Evolutionary conservation across 257 asterid genomes (phyloP).

Genomic region (Fraxinus americana): DNA sequence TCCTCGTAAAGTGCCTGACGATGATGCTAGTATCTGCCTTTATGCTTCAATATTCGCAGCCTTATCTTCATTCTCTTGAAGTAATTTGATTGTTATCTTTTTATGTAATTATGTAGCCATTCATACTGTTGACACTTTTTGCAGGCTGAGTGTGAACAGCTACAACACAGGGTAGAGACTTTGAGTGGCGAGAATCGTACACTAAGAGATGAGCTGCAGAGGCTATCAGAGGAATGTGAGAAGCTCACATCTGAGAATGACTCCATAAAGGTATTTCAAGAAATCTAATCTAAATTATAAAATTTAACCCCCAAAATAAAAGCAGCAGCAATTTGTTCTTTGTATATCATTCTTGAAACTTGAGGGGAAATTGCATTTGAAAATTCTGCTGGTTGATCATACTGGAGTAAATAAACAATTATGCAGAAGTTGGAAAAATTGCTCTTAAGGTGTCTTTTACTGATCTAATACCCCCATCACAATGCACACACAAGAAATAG

Average conservation of each 20-base stretch:
- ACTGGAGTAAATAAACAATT: not conserved
- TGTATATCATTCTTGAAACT: not conserved
- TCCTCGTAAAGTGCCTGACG: not conserved
- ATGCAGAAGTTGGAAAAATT: not conserved
- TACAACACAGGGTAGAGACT: slow-evolving; percentile 71
- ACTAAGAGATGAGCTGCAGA: slow-evolving; percentile 67
- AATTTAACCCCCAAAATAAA: too few relatives aligned
- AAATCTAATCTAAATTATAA: not conserved
- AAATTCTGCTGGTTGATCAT: not conserved
- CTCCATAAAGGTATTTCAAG: slow-evolving; percentile 55
- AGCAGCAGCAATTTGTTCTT: too few relatives aligned
- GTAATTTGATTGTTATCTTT: not conserved
- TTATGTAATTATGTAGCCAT: not conserved
- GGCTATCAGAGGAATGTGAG: slow-evolving; percentile 83
- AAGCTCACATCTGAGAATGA: slow-evolving; percentile 72
- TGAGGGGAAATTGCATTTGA: not conserved
- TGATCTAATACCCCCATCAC: not conserved
- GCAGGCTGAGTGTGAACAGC: slow-evolving; percentile 91
- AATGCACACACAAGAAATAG: not conserved
- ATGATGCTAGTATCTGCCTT: not conserved
- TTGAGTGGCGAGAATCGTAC: slow-evolving; percentile 64
- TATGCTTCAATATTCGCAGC: not conserved
- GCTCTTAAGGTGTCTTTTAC: not conserved
- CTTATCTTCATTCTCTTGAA: not conserved
- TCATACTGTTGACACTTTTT: slow-evolving; percentile 3